phyloP scores from a whole-genome alignment of 345 rosid genomes.

The Geranium brycei region DNA sequence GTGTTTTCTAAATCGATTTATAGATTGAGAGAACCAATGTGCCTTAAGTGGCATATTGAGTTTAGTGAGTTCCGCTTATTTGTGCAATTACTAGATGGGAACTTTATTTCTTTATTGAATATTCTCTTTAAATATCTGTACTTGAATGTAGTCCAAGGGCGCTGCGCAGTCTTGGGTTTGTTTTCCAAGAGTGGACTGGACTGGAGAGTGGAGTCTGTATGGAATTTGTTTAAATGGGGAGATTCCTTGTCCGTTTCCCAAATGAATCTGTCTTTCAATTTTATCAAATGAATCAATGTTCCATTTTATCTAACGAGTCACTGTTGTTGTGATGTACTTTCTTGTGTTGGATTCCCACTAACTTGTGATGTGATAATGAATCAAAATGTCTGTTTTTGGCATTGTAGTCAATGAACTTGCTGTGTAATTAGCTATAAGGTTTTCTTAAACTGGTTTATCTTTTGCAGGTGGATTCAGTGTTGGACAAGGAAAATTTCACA shows the following conservation, averaged over 20 bases:
- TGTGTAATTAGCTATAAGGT: too few relatives aligned
- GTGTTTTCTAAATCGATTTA: not conserved
- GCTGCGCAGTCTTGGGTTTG: not conserved
- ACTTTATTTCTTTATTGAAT: not conserved
- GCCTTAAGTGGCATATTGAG: not conserved
- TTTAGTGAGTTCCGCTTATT: not conserved
- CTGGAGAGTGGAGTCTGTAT: not conserved
- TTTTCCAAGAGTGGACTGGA: not conserved
- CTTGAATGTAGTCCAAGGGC: not conserved
- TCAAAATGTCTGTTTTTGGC: too few relatives aligned
- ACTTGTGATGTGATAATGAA: not conserved
- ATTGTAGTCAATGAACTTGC: too few relatives aligned
- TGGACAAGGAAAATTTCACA: slow-evolving; percentile 82
- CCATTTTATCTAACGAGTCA: too few relatives aligned
- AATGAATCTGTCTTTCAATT: too few relatives aligned
- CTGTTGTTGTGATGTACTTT: too few relatives aligned
- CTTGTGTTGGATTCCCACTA: not conserved
- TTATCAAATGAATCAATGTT: too few relatives aligned
- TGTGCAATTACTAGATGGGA: not conserved
- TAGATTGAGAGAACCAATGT: not conserved
- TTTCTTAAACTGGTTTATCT: not conserved
- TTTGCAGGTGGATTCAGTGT: slow-evolving; percentile 65
- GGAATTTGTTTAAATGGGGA: not conserved
- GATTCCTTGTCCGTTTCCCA: too few relatives aligned
- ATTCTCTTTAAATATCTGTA: too few relatives aligned